A percentile compares a stretch with the other conserved stretches of the same genome.
These are phyloP conservation scores for Penicillium corylophilum DNA, from an alignment of 2,329 filamentous ascomycete genomes.

Conservation along the genomic window DNA sequence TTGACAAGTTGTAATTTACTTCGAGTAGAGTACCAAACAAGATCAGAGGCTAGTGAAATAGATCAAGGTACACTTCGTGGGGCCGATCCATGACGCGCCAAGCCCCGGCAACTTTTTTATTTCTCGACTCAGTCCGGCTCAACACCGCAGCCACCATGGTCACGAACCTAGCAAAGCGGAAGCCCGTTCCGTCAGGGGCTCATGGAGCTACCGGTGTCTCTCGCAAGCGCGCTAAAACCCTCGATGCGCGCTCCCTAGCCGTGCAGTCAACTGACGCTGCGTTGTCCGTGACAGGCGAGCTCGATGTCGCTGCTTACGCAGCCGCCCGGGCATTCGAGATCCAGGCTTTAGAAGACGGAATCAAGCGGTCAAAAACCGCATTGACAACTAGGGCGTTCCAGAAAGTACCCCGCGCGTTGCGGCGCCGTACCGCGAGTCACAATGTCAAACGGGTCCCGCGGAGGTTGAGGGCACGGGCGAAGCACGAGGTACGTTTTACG, in stretches of 20 bases:
- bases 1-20: no score
- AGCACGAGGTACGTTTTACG: constrained; percentile 52
- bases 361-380: constrained; percentile 68
- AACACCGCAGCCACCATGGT: constrained; percentile 31
- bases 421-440: constrained; percentile 87
- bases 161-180: constrained; percentile 35
- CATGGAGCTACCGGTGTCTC: constrained; percentile 28
- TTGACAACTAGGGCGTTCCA: constrained; percentile 78
- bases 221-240: constrained; percentile 46
- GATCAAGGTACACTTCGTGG: constrained; percentile 4
- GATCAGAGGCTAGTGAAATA: neutral
- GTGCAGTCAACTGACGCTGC: constrained; percentile 47
- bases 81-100: constrained; percentile 27
- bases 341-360: constrained; percentile 75
- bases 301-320: constrained; percentile 83
- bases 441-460: constrained; percentile 89
- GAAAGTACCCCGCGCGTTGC: constrained; percentile 78
- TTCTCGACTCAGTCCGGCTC: constrained; percentile 4
- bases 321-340: constrained; percentile 88
- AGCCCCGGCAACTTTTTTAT: constrained; percentile 22
- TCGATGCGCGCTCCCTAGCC: constrained; percentile 45
- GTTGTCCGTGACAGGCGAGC: constrained; percentile 66
- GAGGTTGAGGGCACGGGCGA: constrained; percentile 68
- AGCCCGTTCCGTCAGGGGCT: constrained; percentile 22
- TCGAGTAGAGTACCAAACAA: neutral